Evolutionary conservation across 129 eudicot species (phyloP).

Genomic region (Centaurea solstitialis): DNA sequence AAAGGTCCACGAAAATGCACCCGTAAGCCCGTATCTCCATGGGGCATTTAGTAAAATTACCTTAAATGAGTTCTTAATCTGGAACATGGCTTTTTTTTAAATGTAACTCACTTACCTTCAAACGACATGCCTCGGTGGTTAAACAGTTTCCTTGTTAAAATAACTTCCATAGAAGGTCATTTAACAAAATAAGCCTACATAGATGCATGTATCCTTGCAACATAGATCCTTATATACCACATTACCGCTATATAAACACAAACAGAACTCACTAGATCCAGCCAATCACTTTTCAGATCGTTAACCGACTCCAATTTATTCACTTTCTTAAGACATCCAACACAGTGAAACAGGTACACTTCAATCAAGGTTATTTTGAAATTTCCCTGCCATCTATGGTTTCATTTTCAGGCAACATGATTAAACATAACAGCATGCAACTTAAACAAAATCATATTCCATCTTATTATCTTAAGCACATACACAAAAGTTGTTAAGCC

Average conservation of each 20-base stretch:
- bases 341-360: background rate
- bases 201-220: background rate
- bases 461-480: background rate
- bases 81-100: background rate
- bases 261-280: background rate
- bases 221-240: background rate
- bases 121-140: background rate
- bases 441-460: background rate
- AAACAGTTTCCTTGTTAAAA: background rate
- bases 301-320: background rate
- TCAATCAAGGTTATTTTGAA: background rate
- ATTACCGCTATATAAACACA: background rate
- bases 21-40: background rate
- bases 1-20: background rate
- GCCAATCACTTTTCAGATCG: background rate
- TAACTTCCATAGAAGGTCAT: background rate
- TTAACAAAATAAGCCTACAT: background rate
- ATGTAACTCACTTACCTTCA: background rate
- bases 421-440: background rate
- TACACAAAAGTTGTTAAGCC: background rate
- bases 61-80: background rate
- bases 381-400: background rate
- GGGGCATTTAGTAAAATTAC: background rate
- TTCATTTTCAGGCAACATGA: background rate
- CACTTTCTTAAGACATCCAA: constrained; percentile 13